Percentiles rank a stretch among this genome's conserved stretches.
phyloP scores from a whole-genome alignment of 441 rosid species.

The Pelargonium citronellum region DNA sequence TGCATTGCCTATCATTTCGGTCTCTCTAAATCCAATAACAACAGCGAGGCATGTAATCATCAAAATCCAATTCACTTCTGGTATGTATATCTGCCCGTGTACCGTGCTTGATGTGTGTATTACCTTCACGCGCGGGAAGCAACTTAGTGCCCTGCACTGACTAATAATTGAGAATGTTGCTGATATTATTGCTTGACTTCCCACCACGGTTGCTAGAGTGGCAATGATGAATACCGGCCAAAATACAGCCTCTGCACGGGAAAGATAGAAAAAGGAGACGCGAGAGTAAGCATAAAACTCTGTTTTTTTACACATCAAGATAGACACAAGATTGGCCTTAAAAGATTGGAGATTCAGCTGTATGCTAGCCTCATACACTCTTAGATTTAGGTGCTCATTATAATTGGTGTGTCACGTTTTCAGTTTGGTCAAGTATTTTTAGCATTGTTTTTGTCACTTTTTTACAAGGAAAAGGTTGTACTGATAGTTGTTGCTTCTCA shows the following conservation, averaged over 20 bases:
- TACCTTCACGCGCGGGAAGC: conserved; percentile 94
- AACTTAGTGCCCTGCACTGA: conserved; percentile 90
- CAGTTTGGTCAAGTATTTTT: too few species aligned
- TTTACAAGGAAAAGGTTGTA: too few species aligned
- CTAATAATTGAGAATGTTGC: conserved; percentile 97
- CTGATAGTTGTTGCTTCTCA: too few species aligned
- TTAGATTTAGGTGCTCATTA: too few species aligned
- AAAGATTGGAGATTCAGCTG: too few species aligned
- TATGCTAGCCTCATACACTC: too few species aligned
- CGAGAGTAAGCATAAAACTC: background rate
- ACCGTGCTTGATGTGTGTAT: conserved; percentile 84
- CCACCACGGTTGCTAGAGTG: conserved; percentile 92
- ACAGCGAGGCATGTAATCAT: conserved; percentile 92
- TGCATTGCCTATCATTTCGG: conserved; percentile 88
- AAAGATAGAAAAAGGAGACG: background rate
- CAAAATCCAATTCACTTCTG: conserved; percentile 92
- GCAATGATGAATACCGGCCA: conserved; percentile 81
- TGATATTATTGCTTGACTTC: conserved; percentile 95
- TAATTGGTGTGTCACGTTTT: too few species aligned
- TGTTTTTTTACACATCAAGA: too few species aligned
- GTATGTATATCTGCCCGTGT: conserved; percentile 94
- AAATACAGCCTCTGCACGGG: conserved; percentile 53
- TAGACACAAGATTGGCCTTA: too few species aligned
- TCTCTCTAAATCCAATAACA: conserved; percentile 91
- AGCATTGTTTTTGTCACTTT: too few species aligned